phyloP scores from a whole-genome alignment of 1,284 basidiomycete species.

The Ceratorhiza oryzae-sativae region DNA sequence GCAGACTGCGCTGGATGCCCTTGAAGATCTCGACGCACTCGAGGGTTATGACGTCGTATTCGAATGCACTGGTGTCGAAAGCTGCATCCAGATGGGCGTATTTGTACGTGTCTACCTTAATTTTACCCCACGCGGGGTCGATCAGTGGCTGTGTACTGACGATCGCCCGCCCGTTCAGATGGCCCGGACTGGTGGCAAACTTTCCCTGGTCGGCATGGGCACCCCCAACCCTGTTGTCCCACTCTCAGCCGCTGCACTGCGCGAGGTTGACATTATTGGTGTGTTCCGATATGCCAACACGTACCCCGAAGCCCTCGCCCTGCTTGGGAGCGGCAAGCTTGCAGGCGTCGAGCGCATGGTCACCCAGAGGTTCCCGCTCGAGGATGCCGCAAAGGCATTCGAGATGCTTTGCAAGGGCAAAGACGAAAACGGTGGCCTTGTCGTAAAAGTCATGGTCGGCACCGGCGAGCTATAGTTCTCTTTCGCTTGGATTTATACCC shows the following conservation, averaged over 20 bases:
- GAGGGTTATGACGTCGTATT: constrained; percentile 86
- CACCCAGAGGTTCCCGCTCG: constrained; percentile 78
- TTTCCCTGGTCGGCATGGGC: constrained; percentile 96
- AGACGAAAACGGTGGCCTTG: constrained; percentile 78
- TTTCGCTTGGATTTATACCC: constrained; percentile 16
- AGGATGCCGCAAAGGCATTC: constrained; percentile 75
- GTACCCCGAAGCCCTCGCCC: constrained; percentile 80
- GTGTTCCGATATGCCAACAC: constrained; percentile 86
- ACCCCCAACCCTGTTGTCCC: constrained; percentile 82
- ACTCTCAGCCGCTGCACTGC: constrained; percentile 79
- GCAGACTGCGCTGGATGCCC: constrained; percentile 61
- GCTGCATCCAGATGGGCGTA: constrained; percentile 86
- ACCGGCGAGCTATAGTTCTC: constrained; percentile 33
- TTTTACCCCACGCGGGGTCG: constrained; percentile 40
- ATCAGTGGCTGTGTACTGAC: constrained; percentile 26
- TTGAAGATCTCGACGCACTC: constrained; percentile 60
- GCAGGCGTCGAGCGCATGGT: constrained; percentile 76
- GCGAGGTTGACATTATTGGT: constrained; percentile 93
- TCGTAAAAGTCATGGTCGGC: constrained; percentile 85
- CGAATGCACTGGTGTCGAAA: constrained; percentile 94
- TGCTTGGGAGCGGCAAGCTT: constrained; percentile 71
- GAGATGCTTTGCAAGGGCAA: constrained; percentile 76
- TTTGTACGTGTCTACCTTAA: constrained; percentile 63
- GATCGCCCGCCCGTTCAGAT: constrained; percentile 57
- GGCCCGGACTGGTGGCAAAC: constrained; percentile 83